Conservation (phyloP, 805 yeast genomes). For the Teunomyces kruisii region DNA sequence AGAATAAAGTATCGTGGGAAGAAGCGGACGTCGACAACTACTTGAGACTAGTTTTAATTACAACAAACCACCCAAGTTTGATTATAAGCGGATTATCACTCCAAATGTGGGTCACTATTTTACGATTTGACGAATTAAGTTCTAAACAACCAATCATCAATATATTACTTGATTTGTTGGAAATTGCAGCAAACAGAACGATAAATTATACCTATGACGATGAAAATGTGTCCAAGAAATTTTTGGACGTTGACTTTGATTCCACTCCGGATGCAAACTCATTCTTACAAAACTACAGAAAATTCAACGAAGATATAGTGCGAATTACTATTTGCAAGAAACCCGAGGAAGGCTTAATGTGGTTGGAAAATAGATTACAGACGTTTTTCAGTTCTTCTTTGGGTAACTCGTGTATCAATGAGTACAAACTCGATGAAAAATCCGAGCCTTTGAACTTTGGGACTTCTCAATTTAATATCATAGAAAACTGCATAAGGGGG, state of each 20-base stretch:
- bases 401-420: conserved; percentile 63
- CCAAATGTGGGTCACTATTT: conserved; percentile 90
- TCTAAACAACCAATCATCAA: conserved; percentile 54
- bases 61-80: conserved; percentile 81
- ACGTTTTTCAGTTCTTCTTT: conserved; percentile 66
- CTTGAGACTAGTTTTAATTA: conserved; percentile 69
- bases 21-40: conserved; percentile 66
- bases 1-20: conserved; percentile 47
- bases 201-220: conserved; percentile 71
- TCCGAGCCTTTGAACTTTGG: conserved; percentile 74
- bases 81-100: conserved; percentile 88
- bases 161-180: conserved; percentile 66
- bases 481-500: conserved; percentile 89
- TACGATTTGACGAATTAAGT: conserved; percentile 75
- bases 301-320: conserved; percentile 86
- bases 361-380: conserved; percentile 77
- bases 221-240: conserved; percentile 61
- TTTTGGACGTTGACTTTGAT: conserved; percentile 84
- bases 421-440: conserved; percentile 53
- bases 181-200: conserved; percentile 74
- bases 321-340: conserved; percentile 83
- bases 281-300: conserved; percentile 76
- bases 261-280: conserved; percentile 74
- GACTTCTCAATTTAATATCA: conserved; percentile 76
- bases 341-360: conserved; percentile 76